phyloP scores from a whole-genome alignment of 176 grass and related monocot genomes.

The Carex myosuroides region DNA sequence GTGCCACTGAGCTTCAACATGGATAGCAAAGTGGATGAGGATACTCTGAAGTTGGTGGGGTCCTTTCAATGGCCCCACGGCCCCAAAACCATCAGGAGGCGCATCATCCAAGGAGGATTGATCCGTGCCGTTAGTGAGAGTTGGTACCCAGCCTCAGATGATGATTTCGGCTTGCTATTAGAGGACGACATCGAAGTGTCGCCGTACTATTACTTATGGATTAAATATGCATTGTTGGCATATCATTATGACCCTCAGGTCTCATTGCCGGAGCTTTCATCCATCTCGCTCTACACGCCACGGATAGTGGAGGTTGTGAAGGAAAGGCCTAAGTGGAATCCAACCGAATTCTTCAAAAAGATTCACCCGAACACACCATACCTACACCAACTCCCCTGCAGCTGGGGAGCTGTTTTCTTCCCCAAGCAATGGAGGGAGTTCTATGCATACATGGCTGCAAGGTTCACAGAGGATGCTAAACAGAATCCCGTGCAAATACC shows the following conservation, averaged over 20 bases:
- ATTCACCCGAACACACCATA: slow-evolving; percentile 84
- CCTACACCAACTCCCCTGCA: slow-evolving; percentile 95
- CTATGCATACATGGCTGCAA: slow-evolving; percentile 84
- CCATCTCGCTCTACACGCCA: slow-evolving; percentile 96
- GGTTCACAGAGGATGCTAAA: slow-evolving; percentile 89
- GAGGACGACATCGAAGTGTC: slow-evolving; percentile 99
- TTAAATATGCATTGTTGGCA: slow-evolving; percentile 82
- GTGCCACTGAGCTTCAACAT: slow-evolving; percentile 92
- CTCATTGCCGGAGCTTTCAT: slow-evolving; percentile 67
- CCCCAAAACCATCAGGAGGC: slow-evolving; percentile 53
- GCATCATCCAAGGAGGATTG: slow-evolving; percentile 90
- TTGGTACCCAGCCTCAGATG: slow-evolving; percentile 71
- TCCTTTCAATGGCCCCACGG: slow-evolving; percentile 76
- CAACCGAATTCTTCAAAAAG: slow-evolving; percentile 61
- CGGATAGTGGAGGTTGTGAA: slow-evolving; percentile 81
- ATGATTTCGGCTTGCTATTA: slow-evolving; percentile 84
- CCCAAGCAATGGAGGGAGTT: slow-evolving; percentile 98
- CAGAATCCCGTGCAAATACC: slow-evolving; percentile 88
- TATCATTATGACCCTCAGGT: slow-evolving; percentile 80
- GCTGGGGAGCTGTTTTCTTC: slow-evolving; percentile 99
- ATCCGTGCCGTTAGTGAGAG: slow-evolving; percentile 98
- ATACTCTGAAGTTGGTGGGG: slow-evolving; percentile 48
- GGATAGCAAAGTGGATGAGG: slow-evolving; percentile 85
- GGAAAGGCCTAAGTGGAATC: slow-evolving; percentile 77
- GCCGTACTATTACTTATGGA: slow-evolving; percentile 94